Conservation (phyloP, 768 basidiomycete genomes). For the Mycena vulgaris region DNA sequence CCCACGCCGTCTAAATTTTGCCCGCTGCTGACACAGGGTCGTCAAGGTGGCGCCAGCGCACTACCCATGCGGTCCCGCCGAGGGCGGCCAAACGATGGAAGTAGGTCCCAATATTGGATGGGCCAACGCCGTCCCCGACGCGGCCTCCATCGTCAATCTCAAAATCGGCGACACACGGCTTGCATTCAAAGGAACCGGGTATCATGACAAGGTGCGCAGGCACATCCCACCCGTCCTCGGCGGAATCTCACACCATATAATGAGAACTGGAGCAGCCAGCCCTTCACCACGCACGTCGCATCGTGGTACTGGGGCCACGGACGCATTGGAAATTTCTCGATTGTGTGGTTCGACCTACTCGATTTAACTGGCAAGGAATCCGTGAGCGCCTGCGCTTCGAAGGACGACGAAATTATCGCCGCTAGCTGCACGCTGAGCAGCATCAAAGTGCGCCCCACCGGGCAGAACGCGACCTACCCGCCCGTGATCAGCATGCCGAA, state of each 20-base stretch:
- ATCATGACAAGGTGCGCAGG: slow-evolving; percentile 33
- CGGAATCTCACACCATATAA: not conserved
- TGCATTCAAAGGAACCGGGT: slow-evolving; percentile 30
- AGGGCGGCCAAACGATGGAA: slow-evolving; percentile 24
- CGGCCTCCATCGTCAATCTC: slow-evolving; percentile 31
- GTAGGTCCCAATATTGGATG: slow-evolving; percentile 36
- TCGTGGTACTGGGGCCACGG: slow-evolving; percentile 38
- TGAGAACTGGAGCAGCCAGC: slow-evolving; percentile 33
- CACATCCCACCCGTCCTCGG: not conserved
- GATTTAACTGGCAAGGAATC: not conserved
- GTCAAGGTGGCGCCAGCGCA: slow-evolving; percentile 31
- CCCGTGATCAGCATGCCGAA: slow-evolving; percentile 1
- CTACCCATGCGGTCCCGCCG: slow-evolving; percentile 29
- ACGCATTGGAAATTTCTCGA: slow-evolving; percentile 24
- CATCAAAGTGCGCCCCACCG: slow-evolving; percentile 21
- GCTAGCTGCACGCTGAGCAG: slow-evolving; percentile 14
- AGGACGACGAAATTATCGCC: slow-evolving; percentile 10
- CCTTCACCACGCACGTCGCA: slow-evolving; percentile 9
- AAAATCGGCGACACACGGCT: slow-evolving; percentile 18
- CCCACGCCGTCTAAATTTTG: not conserved
- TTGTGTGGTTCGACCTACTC: slow-evolving; percentile 36
- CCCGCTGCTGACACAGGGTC: not conserved
- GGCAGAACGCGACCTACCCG: slow-evolving; percentile 18
- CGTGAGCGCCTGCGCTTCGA: slow-evolving; percentile 26
- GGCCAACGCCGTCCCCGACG: slow-evolving; percentile 41